Evolutionary conservation across 306 rosid genomes (phyloP).

Genomic region (Acmispon strigosus): DNA sequence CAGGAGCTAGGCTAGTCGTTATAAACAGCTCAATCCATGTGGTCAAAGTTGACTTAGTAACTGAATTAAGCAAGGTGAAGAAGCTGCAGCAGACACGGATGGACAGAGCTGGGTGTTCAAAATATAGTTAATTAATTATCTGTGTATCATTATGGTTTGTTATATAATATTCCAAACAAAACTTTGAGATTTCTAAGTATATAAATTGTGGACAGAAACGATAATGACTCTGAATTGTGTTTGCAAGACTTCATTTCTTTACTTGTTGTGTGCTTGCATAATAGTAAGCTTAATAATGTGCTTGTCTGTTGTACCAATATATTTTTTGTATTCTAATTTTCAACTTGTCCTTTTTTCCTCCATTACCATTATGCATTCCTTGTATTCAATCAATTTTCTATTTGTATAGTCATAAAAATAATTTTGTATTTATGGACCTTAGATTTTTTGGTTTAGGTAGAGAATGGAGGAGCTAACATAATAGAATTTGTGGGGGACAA

Average conservation of each 20-base stretch:
- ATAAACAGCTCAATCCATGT: conserved; percentile 42
- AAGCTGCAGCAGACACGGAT: conserved; percentile 35
- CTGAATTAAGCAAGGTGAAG: not conserved
- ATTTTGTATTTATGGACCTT: not conserved
- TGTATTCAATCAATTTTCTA: conserved; percentile 9
- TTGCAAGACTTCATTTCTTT: conserved; percentile 28
- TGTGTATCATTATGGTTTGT: conserved; percentile 38
- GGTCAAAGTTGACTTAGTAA: conserved; percentile 14
- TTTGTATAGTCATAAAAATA: not conserved
- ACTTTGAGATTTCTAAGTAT: conserved; percentile 25
- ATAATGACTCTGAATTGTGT: conserved; percentile 26
- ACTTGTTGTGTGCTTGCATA: conserved; percentile 25
- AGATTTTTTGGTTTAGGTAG: conserved; percentile 16
- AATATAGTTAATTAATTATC: conserved; percentile 18
- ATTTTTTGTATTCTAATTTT: not conserved
- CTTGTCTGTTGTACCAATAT: conserved; percentile 24
- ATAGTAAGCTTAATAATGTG: conserved; percentile 32
- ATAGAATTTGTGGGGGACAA: conserved; percentile 47
- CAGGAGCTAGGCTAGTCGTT: conserved; percentile 42
- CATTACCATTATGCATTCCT: not conserved
- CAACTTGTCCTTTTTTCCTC: not conserved
- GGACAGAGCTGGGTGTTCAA: conserved; percentile 48
- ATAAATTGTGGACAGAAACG: conserved; percentile 34
- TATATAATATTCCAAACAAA: conserved; percentile 20
- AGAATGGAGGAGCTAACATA: conserved; percentile 4